Base-by-base conservation (phyloP, 768 basidiomycete species). In the Mycena metata region DNA sequence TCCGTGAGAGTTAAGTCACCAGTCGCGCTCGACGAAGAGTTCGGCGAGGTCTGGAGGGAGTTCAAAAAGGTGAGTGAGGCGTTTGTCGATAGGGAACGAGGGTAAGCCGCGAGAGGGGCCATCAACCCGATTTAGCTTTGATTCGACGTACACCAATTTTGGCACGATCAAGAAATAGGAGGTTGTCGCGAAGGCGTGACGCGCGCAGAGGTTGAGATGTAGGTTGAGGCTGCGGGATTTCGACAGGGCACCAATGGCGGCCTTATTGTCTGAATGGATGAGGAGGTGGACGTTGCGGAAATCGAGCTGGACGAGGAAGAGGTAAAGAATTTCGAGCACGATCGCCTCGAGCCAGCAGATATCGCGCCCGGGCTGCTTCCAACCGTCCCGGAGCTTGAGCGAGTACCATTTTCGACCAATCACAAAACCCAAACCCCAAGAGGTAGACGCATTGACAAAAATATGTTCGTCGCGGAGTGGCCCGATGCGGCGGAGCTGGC, bases 381-480 rank as follows among this genome's bases (percentile, higher is more conserved):
- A 45, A 9, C 16, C 43, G 16, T 16, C 16, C n/a, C 10, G 2
- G 43, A 45, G 43, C 8, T 10, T 16, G 8, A 45, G n/a, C 2
- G 43, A 16, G n/a, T 45, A 45, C 43, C 43, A 45, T 15, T 19
- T 11, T 2, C 19, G 16, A 17, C n/a, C 43, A 17, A 45, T n/a
- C 12, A 45, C n/a, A 10, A 45, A 8, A 2, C 11, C 39, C 39
- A 39, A 39, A 15, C 39, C 39, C 39, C 39, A 39, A 10, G 39
- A 39, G 4, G 81, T 83, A 0, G 79, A 82, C 0, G 81, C 81
- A 60, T 83, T 82, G 8, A 81, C 79, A 42, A 41, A 83, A 8
- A 83, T 54, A 2, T 62, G 60, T 1, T 73, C 43, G 36, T 76
- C 73, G 1, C 26, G 35, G 0, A 69, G 26, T 0, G 66, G 62